A percentile compares a stretch with the other conserved stretches of the same genome.
Conservation (phyloP, 306 rosid genomes). For the Gastrolobium villosum region DNA sequence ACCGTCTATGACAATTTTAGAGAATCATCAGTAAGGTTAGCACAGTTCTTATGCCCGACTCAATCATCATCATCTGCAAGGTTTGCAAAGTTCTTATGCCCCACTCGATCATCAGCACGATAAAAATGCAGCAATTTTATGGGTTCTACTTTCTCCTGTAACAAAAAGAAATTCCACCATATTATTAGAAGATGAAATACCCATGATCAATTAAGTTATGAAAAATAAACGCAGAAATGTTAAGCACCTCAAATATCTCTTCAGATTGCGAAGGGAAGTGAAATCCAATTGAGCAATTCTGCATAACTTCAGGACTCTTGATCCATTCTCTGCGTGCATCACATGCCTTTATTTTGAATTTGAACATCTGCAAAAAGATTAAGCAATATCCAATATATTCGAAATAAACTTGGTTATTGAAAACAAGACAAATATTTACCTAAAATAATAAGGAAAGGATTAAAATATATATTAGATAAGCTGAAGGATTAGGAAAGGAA, state of each 20-base stretch:
- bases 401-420: slow-evolving; percentile 19
- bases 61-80: background rate
- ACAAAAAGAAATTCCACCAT: slow-evolving; percentile 45
- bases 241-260: slow-evolving; percentile 66
- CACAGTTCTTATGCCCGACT: background rate
- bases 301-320: slow-evolving; percentile 78
- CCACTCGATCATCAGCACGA: slow-evolving; percentile 58
- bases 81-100: slow-evolving; percentile 29
- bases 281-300: slow-evolving; percentile 88
- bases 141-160: slow-evolving; percentile 78
- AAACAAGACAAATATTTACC: background rate
- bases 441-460: background rate
- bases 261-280: slow-evolving; percentile 66
- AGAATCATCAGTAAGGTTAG: slow-evolving; percentile 24
- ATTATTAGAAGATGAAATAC: slow-evolving; percentile 24
- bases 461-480: slow-evolving; percentile 11
- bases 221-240: slow-evolving; percentile 24
- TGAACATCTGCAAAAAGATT: slow-evolving; percentile 67
- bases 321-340: slow-evolving; percentile 88
- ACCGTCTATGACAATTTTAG: slow-evolving; percentile 11
- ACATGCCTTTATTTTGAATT: slow-evolving; percentile 72
- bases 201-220: slow-evolving; percentile 13
- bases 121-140: slow-evolving; percentile 80
- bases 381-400: background rate
- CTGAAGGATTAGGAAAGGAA: slow-evolving; percentile 9